These are phyloP conservation scores for Crepidotus sp. DNA, from an alignment of 1,284 basidiomycete genomes.

Conservation along the genomic window DNA sequence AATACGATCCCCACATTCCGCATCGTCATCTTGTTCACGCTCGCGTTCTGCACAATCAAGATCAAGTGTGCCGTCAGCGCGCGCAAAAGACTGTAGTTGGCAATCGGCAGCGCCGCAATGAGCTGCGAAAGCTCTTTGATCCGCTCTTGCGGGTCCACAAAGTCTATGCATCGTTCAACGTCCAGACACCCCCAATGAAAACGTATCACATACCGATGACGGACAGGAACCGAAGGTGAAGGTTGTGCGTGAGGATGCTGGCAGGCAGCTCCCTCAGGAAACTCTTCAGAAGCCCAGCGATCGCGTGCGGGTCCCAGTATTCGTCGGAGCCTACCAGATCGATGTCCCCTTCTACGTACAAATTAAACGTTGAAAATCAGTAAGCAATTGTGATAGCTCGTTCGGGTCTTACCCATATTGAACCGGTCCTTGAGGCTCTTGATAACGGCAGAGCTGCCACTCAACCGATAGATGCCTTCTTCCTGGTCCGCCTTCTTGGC, in stretches of 20 bases:
- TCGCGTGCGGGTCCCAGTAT: conserved; percentile 92
- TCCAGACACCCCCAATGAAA: conserved; percentile 6
- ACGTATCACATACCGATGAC: conserved; percentile 69
- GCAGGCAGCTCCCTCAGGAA: conserved; percentile 87
- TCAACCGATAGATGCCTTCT: conserved; percentile 95
- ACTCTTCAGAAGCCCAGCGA: conserved; percentile 85
- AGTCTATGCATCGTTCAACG: conserved; percentile 43
- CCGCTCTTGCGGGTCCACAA: conserved; percentile 80
- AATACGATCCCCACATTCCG: conserved; percentile 98
- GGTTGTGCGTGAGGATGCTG: conserved; percentile 85
- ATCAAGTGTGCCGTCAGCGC: conserved; percentile 95
- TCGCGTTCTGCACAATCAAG: conserved; percentile 85
- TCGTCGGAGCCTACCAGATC: conserved; percentile 81
- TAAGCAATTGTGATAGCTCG: conserved; percentile 9
- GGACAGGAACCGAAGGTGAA: conserved; percentile 80
- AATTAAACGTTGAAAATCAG: conserved; percentile 13
- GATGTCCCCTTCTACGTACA: conserved; percentile 74
- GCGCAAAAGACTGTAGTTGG: conserved; percentile 90
- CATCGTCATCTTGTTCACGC: conserved; percentile 97
- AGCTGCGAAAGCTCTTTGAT: conserved; percentile 81
- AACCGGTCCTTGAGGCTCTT: conserved; percentile 91
- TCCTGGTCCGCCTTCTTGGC: conserved; percentile 89
- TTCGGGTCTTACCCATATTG: conserved; percentile 58
- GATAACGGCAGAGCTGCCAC: conserved; percentile 89
- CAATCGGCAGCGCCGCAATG: conserved; percentile 79